Evolutionary conservation across 2,329 filamentous ascomycete genomes (phyloP).

Genomic region (Fusarium pseudograminearum): DNA sequence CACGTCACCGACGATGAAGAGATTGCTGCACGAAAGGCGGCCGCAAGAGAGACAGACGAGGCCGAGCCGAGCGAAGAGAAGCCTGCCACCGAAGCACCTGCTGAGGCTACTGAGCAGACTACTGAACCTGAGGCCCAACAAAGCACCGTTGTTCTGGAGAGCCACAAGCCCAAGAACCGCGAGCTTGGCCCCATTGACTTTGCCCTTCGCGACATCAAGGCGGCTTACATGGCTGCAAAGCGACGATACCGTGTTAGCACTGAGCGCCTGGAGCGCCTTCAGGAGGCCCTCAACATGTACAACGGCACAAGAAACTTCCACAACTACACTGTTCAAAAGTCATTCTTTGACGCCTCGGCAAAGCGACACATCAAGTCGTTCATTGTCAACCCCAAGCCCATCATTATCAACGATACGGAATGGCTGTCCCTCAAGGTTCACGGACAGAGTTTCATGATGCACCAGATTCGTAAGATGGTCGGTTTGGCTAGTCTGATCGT

Average conservation of each 20-base stretch:
- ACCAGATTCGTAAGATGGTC: constrained; percentile 99
- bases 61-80: constrained; percentile 41
- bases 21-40: constrained; percentile 43
- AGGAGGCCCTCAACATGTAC: constrained; percentile 79
- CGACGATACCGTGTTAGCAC: constrained; percentile 84
- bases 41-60: constrained; percentile 33
- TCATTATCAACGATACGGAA: constrained; percentile 90
- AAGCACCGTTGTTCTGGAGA: constrained; percentile 45
- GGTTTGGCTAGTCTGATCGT: constrained; percentile 89
- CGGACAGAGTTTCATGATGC: constrained; percentile 99
- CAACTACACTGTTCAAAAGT: constrained; percentile 97
- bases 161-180: constrained; percentile 56
- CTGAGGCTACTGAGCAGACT: constrained; percentile 33
- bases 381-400: constrained; percentile 77
- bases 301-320: constrained; percentile 91
- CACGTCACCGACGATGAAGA: constrained; percentile 57
- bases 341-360: constrained; percentile 81
- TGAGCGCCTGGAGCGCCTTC: constrained; percentile 78
- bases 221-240: constrained; percentile 84
- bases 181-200: constrained; percentile 67
- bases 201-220: constrained; percentile 80
- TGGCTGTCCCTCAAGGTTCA: constrained; percentile 97
- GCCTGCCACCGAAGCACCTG: constrained; percentile 36
- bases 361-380: constrained; percentile 96
- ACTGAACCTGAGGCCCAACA: constrained; percentile 41